phyloP scores from a whole-genome alignment of 140 eudicot genomes.

The Eryngium alpinum region DNA sequence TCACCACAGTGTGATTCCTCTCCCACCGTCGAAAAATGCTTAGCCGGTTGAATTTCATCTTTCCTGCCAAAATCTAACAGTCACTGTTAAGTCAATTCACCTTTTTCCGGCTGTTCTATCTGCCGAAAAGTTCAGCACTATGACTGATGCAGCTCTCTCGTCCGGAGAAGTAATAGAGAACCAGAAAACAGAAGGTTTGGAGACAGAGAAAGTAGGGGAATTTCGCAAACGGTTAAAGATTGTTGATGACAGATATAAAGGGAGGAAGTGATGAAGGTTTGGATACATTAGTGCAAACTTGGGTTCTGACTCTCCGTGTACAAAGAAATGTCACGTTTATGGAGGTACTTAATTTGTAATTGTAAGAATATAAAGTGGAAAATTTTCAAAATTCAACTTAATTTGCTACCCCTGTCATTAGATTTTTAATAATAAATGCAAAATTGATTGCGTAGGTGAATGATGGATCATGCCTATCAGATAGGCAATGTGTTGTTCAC shows the following conservation, averaged over 20 bases:
- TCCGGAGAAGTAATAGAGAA: conserved; percentile 44
- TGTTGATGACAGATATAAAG: conserved; percentile 66
- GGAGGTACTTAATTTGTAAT: conserved; percentile 42
- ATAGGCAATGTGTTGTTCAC: conserved; percentile 89
- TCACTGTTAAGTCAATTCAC: conserved; percentile 21
- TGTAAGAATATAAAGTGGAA: neutral
- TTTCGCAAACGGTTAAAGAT: conserved; percentile 58
- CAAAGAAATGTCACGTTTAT: conserved; percentile 95
- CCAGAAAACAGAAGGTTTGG: conserved; percentile 14
- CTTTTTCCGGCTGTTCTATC: conserved; percentile 17
- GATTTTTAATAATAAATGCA: neutral
- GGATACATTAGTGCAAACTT: conserved; percentile 57
- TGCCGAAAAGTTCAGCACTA: conserved; percentile 4
- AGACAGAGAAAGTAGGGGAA: conserved; percentile 38
- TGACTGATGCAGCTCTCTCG: conserved; percentile 32
- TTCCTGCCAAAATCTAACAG: conserved; percentile 24
- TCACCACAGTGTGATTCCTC: conserved; percentile 46
- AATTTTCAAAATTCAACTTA: neutral
- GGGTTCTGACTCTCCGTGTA: conserved; percentile 79
- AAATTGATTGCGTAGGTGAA: conserved; percentile 48
- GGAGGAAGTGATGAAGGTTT: conserved; percentile 77
- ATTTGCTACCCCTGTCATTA: neutral
- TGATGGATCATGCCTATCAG: conserved; percentile 93
- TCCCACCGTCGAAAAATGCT: conserved; percentile 27
- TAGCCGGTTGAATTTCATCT: conserved; percentile 13